A percentile compares a stretch with the other conserved stretches of the same genome.
These are phyloP conservation scores for Candida coquimbonensis DNA, from an alignment of 805 yeast genomes.

Conservation along the genomic window DNA sequence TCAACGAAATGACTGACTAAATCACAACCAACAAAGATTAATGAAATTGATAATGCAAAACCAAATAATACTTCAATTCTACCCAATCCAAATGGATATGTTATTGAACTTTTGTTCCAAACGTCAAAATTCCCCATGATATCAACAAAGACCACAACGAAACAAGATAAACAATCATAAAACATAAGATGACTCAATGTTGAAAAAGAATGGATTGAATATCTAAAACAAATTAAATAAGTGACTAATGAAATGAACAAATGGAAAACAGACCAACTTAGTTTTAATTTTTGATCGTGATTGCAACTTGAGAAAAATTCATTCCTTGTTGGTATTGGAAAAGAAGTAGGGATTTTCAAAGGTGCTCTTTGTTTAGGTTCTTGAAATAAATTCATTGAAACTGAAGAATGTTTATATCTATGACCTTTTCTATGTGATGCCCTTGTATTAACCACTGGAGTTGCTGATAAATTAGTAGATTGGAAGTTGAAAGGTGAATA, in stretches of 20 bases:
- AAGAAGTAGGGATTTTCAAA: constrained; percentile 65
- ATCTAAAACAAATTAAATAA: constrained; percentile 52
- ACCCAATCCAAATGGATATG: constrained; percentile 91
- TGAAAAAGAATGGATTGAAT: constrained; percentile 52
- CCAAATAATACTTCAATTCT: constrained; percentile 83
- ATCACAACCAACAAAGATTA: constrained; percentile 88
- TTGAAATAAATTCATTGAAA: constrained; percentile 90
- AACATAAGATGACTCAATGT: constrained; percentile 83
- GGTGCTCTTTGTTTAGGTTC: constrained; percentile 79
- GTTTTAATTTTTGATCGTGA: constrained; percentile 46
- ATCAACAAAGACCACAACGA: constrained; percentile 63
- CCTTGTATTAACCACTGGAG: constrained; percentile 29
- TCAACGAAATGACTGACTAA: constrained; percentile 81
- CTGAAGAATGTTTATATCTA: constrained; percentile 91
- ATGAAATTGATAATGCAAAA: constrained; percentile 77
- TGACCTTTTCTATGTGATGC: constrained; percentile 88
- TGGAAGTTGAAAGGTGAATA: constrained; percentile 59
- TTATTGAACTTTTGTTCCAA: constrained; percentile 77
- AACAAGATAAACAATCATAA: constrained; percentile 77
- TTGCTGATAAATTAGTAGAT: constrained; percentile 36
- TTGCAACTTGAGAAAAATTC: constrained; percentile 62
- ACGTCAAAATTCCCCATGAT: constrained; percentile 87
- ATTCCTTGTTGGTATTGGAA: constrained; percentile 37
- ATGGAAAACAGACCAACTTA: constrained; percentile 57
- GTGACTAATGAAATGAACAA: constrained; percentile 44